These are phyloP conservation scores for Tetradesmus lagerheimii DNA, from an alignment of 139 green algal genomes.

Conservation along the genomic window DNA sequence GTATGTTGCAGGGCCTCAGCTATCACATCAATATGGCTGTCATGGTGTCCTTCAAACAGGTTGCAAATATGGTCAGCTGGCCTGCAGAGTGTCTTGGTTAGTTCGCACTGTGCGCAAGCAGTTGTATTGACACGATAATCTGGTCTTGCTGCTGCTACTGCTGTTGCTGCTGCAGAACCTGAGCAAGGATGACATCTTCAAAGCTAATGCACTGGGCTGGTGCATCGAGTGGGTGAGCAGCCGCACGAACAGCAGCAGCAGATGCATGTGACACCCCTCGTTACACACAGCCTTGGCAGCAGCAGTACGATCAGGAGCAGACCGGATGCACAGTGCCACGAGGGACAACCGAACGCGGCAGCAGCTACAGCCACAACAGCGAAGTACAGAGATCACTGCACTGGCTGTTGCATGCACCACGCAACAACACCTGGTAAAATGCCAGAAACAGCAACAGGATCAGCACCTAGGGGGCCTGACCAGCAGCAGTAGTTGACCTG, in stretches of 20 bases:
- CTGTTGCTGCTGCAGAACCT: slow-evolving; percentile 52
- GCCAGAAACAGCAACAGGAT: too few relatives aligned
- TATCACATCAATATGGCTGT: too few relatives aligned
- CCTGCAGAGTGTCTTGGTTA: not conserved
- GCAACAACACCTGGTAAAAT: too few relatives aligned
- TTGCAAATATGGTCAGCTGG: too few relatives aligned
- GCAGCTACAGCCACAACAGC: not conserved
- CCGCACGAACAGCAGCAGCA: slow-evolving; percentile 3
- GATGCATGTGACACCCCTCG: not conserved
- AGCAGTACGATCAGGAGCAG: not conserved
- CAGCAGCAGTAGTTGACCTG: too few relatives aligned
- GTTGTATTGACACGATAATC: not conserved
- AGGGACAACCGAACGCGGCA: not conserved
- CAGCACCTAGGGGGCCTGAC: too few relatives aligned
- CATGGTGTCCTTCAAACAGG: too few relatives aligned
- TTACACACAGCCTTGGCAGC: not conserved
- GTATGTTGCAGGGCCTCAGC: too few relatives aligned
- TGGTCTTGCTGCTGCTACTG: not conserved
- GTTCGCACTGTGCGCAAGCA: too few relatives aligned
- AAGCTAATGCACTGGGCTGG: slow-evolving; percentile 92
- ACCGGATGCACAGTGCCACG: not conserved
- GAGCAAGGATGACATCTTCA: slow-evolving; percentile 75
- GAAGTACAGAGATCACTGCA: too few relatives aligned
- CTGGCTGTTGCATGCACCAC: too few relatives aligned
- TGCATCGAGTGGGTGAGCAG: slow-evolving; percentile 95